Conservation (phyloP, 345 rosid species). For the Luvunga scandens region DNA sequence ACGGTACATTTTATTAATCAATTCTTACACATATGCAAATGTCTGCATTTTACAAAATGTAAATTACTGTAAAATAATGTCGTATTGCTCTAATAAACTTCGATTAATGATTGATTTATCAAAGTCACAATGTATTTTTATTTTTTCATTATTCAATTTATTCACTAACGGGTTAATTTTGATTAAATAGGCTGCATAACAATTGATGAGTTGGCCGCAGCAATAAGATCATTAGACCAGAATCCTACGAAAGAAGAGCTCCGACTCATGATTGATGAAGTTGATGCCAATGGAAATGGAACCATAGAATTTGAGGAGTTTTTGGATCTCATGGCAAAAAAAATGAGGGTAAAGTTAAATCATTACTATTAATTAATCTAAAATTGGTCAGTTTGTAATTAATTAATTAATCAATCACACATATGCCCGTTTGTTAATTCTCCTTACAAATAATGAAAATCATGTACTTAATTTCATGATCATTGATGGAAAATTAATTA, state of each 20-base stretch:
- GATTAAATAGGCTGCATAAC: slow-evolving; percentile 55
- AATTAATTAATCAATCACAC: not conserved
- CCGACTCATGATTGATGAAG: slow-evolving; percentile 56
- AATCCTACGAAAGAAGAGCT: slow-evolving; percentile 67
- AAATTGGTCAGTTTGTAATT: not conserved
- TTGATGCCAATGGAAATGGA: slow-evolving; percentile 55
- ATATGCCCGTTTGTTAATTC: not conserved
- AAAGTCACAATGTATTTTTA: not conserved
- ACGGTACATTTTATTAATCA: slow-evolving; percentile 39
- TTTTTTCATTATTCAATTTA: not conserved
- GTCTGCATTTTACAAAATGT: not conserved
- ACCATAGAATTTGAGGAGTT: slow-evolving; percentile 69
- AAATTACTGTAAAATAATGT: not conserved
- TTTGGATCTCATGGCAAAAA: slow-evolving; percentile 64
- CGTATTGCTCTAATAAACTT: no score
- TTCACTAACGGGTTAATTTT: not conserved
- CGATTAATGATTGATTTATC: no score
- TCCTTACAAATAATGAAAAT: not conserved
- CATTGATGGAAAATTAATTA: not conserved
- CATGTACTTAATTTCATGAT: not conserved
- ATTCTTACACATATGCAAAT: not conserved
- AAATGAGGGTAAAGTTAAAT: slow-evolving; percentile 47
- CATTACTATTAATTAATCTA: no score
- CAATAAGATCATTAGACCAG: slow-evolving; percentile 48
- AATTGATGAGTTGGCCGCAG: slow-evolving; percentile 48